Percentiles rank a stretch among this genome's conserved stretches.
Evolutionary conservation across 352 stramenopile genomes (phyloP).

Genomic region (Phytophthora sp.): DNA sequence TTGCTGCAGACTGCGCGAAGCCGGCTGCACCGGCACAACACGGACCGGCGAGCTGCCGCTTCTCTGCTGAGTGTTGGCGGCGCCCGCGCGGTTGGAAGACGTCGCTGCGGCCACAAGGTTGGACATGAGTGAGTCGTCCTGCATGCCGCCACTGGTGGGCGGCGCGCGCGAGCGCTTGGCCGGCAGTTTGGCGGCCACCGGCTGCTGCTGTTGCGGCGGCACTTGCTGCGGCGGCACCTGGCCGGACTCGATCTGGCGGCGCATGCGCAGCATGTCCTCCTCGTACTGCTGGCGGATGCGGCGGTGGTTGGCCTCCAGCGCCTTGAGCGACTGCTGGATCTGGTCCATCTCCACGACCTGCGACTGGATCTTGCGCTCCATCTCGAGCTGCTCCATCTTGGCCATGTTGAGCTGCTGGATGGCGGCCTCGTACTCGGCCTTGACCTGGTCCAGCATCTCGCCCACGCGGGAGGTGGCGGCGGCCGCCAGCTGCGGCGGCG

Average conservation of each 20-base stretch:
- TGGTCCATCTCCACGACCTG: conserved; percentile 90
- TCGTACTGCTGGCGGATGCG: conserved; percentile 87
- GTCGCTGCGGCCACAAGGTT: conserved; percentile 61
- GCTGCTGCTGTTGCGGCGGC: conserved; percentile 47
- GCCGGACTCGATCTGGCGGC: conserved; percentile 77
- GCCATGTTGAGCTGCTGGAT: conserved; percentile 88
- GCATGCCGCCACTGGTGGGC: conserved; percentile 48
- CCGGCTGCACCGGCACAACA: conserved; percentile 71
- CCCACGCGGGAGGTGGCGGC: conserved; percentile 64
- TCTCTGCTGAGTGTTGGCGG: conserved; percentile 27
- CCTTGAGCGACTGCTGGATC: conserved; percentile 89
- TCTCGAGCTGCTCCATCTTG: conserved; percentile 90
- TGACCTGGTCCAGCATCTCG: conserved; percentile 87
- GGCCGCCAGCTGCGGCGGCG: conserved; percentile 33
- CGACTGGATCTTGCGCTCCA: conserved; percentile 88
- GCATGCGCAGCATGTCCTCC: conserved; percentile 86
- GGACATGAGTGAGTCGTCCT: conserved; percentile 70
- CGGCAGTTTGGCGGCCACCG: conserved; percentile 45
- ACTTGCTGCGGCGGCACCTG: conserved; percentile 41
- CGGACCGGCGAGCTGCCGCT: conserved; percentile 57
- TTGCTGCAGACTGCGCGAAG: conserved; percentile 72
- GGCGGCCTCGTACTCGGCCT: conserved; percentile 82
- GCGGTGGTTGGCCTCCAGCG: conserved; percentile 81
- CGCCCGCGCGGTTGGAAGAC: conserved; percentile 45
- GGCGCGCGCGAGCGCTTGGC: conserved; percentile 58